Evolutionary conservation across 169 alveolate genomes (phyloP), one percentile per base, ranked within the genome.

Genomic region (Babesia divergens): DNA sequence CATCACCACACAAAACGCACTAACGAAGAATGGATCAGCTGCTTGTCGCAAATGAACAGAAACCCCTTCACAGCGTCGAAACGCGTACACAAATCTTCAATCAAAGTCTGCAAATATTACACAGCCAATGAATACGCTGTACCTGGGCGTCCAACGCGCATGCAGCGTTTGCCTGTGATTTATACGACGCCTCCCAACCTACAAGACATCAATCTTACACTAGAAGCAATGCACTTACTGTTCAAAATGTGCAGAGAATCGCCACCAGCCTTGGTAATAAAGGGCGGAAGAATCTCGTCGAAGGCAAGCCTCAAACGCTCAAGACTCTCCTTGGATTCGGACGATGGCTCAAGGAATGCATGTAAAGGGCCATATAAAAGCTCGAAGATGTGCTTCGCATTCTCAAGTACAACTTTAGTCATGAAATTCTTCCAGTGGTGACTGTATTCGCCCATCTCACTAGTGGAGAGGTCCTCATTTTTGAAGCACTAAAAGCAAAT

Each of bases 131-230:
- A 16, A 40, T 3, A 18, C 9, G 29, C 50, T 6, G 3, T 77
- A 77, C 86, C 76, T 77, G 86, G 7, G 70, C 29, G 46, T 77
- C 86, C 47, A 77, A 22, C 20, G 86, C 43, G 38, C 44, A n/a
- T 32, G 18, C 38, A n/a, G 52, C 51, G 46, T 24, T 54, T 14
- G 49, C 22, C 13, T 62, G 56, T 11, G 72, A 6, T 62, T 44
- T 43, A 18, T 62, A 22, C 6, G 72, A 7, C 6, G 72, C 72
- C 24, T 62, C 34, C 72, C 72, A 62, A 29, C 3, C 72, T 62
- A 77, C 28, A 32, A 16, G 32, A 0, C 20, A 67, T 59, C 7
- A 35, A 55, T 26, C 11, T n/a, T 3, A 2, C 32, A 46, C 3
- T 9, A 18, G 5, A n/a, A n/a, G n/a, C n/a, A n/a, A 6, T 64